Evolutionary conservation across 2,329 filamentous ascomycete genomes (phyloP).

Genomic region (Trichoderma arundinaceum): DNA sequence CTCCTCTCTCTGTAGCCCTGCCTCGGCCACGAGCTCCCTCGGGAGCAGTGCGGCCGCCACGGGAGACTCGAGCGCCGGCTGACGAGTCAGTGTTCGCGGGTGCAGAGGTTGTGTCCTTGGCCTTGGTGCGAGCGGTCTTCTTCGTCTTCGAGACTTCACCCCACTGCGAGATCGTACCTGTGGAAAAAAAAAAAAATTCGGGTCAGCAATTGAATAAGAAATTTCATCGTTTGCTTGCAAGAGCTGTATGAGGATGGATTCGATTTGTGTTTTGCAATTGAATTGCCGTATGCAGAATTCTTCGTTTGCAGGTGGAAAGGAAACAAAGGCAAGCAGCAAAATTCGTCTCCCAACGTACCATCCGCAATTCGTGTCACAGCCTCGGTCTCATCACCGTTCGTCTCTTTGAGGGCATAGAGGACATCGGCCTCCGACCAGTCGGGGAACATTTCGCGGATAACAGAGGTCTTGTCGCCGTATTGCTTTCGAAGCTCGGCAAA

Average conservation of each 20-base stretch:
- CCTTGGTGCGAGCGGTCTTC: constrained; percentile 77
- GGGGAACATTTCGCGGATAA: constrained; percentile 91
- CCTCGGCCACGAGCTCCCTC: constrained; percentile 68
- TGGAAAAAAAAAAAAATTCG: constrained; percentile 27
- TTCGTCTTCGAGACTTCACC: constrained; percentile 81
- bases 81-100: constrained; percentile 55
- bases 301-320: constrained; percentile 33
- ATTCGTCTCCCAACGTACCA: constrained; percentile 55
- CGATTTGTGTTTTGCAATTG: constrained; percentile 30
- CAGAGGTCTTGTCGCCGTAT: constrained; percentile 77
- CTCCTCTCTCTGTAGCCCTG: constrained; percentile 67
- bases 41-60: constrained; percentile 65
- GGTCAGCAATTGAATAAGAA: constrained; percentile 33
- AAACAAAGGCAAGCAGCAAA: constrained; percentile 1
- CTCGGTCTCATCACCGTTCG: constrained; percentile 75
- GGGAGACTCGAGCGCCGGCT: constrained; percentile 54
- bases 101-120: constrained; percentile 64
- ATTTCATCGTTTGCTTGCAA: not conserved
- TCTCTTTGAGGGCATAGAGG: constrained; percentile 89
- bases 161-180: constrained; percentile 82
- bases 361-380: constrained; percentile 81
- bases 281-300: constrained; percentile 31
- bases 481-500: constrained; percentile 90
- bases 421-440: constrained; percentile 96
- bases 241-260: not conserved